A percentile compares a stretch with the other conserved stretches of the same genome.
These are phyloP conservation scores for Fusarium sp. DNA, from an alignment of 2,329 filamentous ascomycete species.

Conservation along the genomic window DNA sequence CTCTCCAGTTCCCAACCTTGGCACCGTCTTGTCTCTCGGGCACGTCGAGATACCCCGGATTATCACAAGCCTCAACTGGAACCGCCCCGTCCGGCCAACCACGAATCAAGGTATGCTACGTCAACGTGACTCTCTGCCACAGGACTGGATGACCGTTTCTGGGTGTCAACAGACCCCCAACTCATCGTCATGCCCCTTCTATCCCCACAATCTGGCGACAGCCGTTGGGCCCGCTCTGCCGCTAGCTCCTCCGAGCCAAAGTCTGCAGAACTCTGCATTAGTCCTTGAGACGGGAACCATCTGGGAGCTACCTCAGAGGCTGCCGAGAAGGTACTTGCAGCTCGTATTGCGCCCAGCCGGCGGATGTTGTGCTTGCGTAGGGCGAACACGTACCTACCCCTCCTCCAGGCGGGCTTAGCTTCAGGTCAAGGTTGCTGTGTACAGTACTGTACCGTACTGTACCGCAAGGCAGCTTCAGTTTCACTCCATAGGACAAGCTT, in stretches of 20 bases:
- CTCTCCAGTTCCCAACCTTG: background rate
- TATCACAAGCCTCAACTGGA: constrained; percentile 6
- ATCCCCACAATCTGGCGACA: constrained; percentile 22
- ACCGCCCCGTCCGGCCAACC: background rate
- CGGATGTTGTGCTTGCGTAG: constrained; percentile 18
- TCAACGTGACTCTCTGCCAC: constrained; percentile 26
- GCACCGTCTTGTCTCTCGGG: background rate
- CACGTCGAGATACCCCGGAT: constrained; percentile 4
- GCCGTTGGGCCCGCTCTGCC: constrained; percentile 13
- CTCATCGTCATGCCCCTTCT: background rate
- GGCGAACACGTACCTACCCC: constrained; percentile 25
- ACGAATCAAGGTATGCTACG: constrained; percentile 16
- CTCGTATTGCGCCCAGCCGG: constrained; percentile 3
- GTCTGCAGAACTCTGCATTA: constrained; percentile 21
- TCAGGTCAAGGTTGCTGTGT: constrained; percentile 10
- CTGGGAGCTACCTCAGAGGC: background rate
- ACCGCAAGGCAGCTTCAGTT: no score
- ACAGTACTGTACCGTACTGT: no score
- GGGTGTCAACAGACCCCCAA: constrained; percentile 12
- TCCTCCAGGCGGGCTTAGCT: constrained; percentile 17
- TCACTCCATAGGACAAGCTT: constrained; percentile 41
- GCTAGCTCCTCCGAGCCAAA: constrained; percentile 15
- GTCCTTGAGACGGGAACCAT: constrained; percentile 10
- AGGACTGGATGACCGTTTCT: constrained; percentile 22
- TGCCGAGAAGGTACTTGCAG: constrained; percentile 7